A percentile compares a stretch with the other conserved stretches of the same genome.
phyloP scores from a whole-genome alignment of 768 basidiomycete genomes.

The Leccinellum rugosiceps region DNA sequence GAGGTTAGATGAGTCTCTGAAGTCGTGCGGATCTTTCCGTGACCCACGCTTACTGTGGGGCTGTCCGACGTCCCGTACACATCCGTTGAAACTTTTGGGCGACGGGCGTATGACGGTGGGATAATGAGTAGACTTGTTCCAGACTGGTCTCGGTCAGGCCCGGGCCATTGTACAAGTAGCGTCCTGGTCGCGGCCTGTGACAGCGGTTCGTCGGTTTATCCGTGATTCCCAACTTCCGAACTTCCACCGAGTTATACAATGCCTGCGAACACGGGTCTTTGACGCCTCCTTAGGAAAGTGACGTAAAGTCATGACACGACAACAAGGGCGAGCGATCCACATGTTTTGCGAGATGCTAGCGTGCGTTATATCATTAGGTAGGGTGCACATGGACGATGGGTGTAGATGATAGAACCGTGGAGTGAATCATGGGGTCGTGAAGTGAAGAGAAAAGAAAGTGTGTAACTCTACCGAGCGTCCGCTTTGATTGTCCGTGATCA shows the following conservation, averaged over 20 bases:
- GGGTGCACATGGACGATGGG: slow-evolving; percentile 26
- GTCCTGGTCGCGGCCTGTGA: neutral
- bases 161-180: too few species aligned
- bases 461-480: slow-evolving; percentile 1
- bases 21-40: neutral
- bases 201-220: neutral
- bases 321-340: neutral
- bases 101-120: neutral
- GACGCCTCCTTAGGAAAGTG: neutral
- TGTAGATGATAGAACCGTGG: slow-evolving; percentile 23
- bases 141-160: neutral
- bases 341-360: slow-evolving; percentile 21
- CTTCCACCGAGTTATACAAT: neutral
- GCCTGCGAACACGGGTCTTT: neutral
- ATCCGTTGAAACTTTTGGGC: neutral
- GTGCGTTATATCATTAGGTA: slow-evolving; percentile 28
- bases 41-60: neutral
- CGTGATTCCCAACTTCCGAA: neutral
- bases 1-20: neutral
- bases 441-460: slow-evolving; percentile 7
- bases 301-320: neutral
- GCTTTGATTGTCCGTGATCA: slow-evolving; percentile 7
- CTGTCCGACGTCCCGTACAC: too few species aligned
- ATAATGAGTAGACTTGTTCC: neutral
- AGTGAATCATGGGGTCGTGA: slow-evolving; percentile 19